Evolutionary conservation across 2,329 filamentous ascomycete genomes (phyloP).

Genomic region (Talaromyces sp.): DNA sequence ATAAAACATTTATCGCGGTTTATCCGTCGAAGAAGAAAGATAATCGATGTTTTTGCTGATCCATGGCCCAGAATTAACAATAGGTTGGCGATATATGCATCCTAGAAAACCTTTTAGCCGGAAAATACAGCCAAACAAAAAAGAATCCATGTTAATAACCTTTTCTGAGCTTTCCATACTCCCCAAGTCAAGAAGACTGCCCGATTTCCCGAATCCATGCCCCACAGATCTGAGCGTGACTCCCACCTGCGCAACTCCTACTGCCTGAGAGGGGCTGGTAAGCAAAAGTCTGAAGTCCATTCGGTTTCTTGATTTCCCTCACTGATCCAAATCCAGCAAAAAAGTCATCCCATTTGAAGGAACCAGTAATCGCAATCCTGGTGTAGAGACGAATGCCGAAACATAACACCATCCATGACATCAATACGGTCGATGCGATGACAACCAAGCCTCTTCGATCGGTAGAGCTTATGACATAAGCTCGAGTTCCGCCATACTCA

Average conservation of each 20-base stretch:
- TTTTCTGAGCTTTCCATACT: neutral
- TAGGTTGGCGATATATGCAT: slow-evolving; percentile 15
- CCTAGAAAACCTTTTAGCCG: neutral
- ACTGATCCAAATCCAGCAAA: slow-evolving; percentile 15
- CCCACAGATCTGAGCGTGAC: slow-evolving; percentile 17
- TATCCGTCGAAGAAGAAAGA: slow-evolving; percentile 23
- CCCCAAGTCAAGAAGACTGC: slow-evolving; percentile 12
- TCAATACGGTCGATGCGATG: slow-evolving; percentile 15
- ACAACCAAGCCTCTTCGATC: slow-evolving; percentile 15
- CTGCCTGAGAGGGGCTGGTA: slow-evolving; percentile 7
- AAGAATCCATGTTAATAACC: neutral
- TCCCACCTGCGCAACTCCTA: slow-evolving; percentile 19
- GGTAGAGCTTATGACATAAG: slow-evolving; percentile 13
- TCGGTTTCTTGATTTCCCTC: neutral
- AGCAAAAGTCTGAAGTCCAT: neutral
- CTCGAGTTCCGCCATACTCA: slow-evolving; percentile 11
- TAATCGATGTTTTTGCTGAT: slow-evolving; percentile 22
- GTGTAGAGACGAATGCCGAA: slow-evolving; percentile 18
- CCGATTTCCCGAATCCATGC: slow-evolving; percentile 19
- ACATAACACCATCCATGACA: slow-evolving; percentile 19
- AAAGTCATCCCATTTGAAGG: slow-evolving; percentile 18
- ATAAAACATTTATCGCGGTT: slow-evolving; percentile 6
- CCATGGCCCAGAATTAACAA: slow-evolving; percentile 23
- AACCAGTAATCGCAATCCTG: slow-evolving; percentile 19
- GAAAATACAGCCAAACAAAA: neutral